phyloP scores from a whole-genome alignment of 495 filamentous ascomycete genomes.

The Neurospora sp. region DNA sequence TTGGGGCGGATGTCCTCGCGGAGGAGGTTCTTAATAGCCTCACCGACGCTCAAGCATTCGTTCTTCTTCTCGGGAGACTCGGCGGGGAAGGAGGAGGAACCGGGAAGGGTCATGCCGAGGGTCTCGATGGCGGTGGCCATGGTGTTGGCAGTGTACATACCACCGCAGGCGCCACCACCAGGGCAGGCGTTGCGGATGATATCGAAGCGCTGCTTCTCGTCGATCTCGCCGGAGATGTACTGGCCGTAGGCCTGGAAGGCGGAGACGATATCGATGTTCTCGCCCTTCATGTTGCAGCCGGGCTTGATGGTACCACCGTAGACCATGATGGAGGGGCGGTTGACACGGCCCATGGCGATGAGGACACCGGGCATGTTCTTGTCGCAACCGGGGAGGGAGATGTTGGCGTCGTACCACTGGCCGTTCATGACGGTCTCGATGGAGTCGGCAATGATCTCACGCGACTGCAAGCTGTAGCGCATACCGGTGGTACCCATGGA shows the following conservation, averaged over 20 bases:
- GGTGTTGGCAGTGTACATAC: conserved; percentile 99
- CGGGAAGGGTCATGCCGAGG: conserved; percentile 91
- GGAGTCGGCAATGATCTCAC: conserved; percentile 93
- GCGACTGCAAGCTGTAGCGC: conserved; percentile 87
- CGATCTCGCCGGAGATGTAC: conserved; percentile 83
- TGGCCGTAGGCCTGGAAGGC: conserved; percentile 98
- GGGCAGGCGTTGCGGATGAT: conserved; percentile 94
- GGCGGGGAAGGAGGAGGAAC: conserved; percentile 86
- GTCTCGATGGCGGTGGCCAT: conserved; percentile 96
- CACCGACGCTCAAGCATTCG: conserved; percentile 78
- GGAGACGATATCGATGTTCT: conserved; percentile 85
- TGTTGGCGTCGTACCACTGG: conserved; percentile 99
- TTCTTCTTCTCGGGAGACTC: conserved; percentile 75
- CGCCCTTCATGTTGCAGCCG: conserved; percentile 68
- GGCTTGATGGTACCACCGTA: conserved; percentile 94
- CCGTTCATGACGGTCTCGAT: conserved; percentile 98
- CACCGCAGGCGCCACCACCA: conserved; percentile 86
- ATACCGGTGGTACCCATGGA: conserved; percentile 81
- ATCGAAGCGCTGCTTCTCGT: conserved; percentile 82
- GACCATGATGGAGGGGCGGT: conserved; percentile 90
- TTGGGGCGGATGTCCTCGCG: conserved; percentile 78
- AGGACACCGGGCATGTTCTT: conserved; percentile 99
- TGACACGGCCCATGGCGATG: conserved; percentile 95
- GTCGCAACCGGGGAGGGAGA: conserved; percentile 97
- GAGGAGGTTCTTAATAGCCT: conserved; percentile 77